Percentiles rank a stretch among this genome's conserved stretches.
Conservation (phyloP, 2,329 filamentous ascomycete species). For the Chrysoporthe puriensis region DNA sequence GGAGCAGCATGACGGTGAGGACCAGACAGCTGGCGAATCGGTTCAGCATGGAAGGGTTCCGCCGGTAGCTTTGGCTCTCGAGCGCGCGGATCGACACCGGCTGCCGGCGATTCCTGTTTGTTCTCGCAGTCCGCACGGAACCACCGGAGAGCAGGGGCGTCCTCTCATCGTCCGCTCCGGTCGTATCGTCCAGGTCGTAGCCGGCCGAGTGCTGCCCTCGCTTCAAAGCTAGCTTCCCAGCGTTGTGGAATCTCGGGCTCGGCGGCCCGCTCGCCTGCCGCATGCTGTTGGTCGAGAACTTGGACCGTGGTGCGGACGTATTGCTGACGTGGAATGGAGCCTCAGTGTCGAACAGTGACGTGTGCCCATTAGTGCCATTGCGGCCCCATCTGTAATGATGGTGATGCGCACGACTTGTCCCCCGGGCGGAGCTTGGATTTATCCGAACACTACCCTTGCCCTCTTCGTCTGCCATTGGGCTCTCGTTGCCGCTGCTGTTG, state of each 20-base stretch:
- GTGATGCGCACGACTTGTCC: conserved; percentile 76
- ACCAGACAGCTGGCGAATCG: conserved; percentile 86
- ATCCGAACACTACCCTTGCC: conserved; percentile 66
- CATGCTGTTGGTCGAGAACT: conserved; percentile 60
- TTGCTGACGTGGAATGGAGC: conserved; percentile 66
- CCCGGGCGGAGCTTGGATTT: conserved; percentile 64
- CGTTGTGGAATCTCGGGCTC: conserved; percentile 64
- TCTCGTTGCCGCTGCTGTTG: conserved; percentile 60
- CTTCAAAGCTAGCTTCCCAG: conserved; percentile 41
- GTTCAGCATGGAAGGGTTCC: conserved; percentile 65
- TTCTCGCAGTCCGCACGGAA: conserved; percentile 60
- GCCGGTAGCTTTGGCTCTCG: conserved; percentile 72
- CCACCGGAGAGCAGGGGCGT: conserved; percentile 65
- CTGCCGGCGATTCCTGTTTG: conserved; percentile 59
- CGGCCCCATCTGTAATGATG: conserved; percentile 75
- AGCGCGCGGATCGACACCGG: conserved; percentile 66
- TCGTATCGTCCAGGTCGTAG: conserved; percentile 81
- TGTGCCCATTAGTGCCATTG: conserved; percentile 66
- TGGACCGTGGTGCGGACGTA: conserved; percentile 57
- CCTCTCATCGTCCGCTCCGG: conserved; percentile 84
- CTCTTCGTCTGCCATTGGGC: conserved; percentile 65
- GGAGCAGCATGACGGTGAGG: conserved; percentile 77
- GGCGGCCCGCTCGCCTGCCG: conserved; percentile 70
- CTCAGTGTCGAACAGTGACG: conserved; percentile 76
- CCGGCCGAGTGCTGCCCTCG: conserved; percentile 64